Percentiles rank a stretch among this genome's conserved stretches.
These are phyloP conservation scores for Phytopythium ostracodes DNA, from an alignment of 352 stramenopile species.

Conservation along the genomic window DNA sequence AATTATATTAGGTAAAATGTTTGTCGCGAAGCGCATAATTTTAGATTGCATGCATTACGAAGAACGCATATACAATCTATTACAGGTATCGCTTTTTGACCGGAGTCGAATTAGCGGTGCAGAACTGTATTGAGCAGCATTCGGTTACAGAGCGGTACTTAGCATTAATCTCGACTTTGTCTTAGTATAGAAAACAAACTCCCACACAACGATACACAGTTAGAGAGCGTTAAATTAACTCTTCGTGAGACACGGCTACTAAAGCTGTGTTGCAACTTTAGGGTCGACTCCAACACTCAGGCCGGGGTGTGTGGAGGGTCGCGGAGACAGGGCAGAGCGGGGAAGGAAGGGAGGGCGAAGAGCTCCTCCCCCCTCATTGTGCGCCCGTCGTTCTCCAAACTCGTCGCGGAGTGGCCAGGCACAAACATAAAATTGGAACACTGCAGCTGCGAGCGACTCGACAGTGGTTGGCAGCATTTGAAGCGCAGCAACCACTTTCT, in stretches of 20 bases:
- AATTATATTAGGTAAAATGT: no score
- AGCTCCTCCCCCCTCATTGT: neutral
- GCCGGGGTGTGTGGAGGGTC: neutral
- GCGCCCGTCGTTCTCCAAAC: neutral
- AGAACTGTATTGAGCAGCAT: no score
- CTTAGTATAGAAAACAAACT: neutral
- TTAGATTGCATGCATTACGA: no score
- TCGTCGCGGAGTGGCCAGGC: neutral
- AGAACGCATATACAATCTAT: no score
- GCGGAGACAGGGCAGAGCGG: constrained; percentile 3
- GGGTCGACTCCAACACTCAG: no score
- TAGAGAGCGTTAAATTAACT: neutral
- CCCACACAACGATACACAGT: no score
- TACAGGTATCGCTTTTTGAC: no score
- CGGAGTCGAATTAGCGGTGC: no score
- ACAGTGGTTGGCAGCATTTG: no score
- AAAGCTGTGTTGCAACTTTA: neutral
- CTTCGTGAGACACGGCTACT: neutral
- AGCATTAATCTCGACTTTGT: neutral
- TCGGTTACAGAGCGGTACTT: neutral
- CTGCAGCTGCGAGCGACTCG: neutral
- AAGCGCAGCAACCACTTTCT: neutral
- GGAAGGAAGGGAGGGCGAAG: neutral
- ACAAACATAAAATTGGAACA: neutral
- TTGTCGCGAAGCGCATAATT: no score